Percentiles rank a stretch among this genome's conserved stretches.
These are phyloP conservation scores for Cetraspora pellucida DNA, from an alignment of 192 early-diverging fungal genomes.

Conservation along the genomic window DNA sequence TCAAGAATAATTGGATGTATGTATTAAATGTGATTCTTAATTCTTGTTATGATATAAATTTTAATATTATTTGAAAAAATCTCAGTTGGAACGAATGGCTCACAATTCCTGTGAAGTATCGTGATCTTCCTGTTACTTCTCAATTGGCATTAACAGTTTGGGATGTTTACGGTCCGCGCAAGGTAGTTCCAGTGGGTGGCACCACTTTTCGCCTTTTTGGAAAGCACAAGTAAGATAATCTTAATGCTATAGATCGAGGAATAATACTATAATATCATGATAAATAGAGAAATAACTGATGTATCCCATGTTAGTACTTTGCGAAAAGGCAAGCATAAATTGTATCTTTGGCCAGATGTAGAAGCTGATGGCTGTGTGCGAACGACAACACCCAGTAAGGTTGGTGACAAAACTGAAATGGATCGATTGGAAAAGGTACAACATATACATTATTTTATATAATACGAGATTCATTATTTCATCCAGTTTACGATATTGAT, in stretches of 20 bases:
- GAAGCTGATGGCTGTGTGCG: constrained; percentile 65
- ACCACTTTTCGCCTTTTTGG: constrained; percentile 83
- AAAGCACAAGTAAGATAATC: constrained; percentile 61
- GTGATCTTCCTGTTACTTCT: constrained; percentile 75
- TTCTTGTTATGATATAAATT: constrained; percentile 4
- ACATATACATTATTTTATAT: constrained; percentile 12
- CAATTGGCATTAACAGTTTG: constrained; percentile 78
- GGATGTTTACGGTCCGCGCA: constrained; percentile 76
- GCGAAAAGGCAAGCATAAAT: constrained; percentile 82
- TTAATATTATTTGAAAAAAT: constrained; percentile 18
- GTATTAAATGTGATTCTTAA: constrained; percentile 18
- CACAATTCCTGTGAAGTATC: constrained; percentile 81
- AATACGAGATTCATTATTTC: background rate
- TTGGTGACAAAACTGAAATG: constrained; percentile 65
- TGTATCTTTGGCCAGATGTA: constrained; percentile 65
- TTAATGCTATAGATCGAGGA: background rate
- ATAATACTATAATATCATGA: background rate
- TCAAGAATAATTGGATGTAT: constrained; percentile 64
- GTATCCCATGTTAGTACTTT: constrained; percentile 59
- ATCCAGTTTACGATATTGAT: background rate
- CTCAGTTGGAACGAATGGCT: constrained; percentile 92
- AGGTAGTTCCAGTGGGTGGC: constrained; percentile 72
- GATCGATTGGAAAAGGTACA: constrained; percentile 83
- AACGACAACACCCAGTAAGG: constrained; percentile 60
- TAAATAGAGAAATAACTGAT: background rate